A percentile compares a stretch with the other conserved stretches of the same genome.
Evolutionary conservation across 768 basidiomycete species (phyloP).

Genomic region (Postia placenta): DNA sequence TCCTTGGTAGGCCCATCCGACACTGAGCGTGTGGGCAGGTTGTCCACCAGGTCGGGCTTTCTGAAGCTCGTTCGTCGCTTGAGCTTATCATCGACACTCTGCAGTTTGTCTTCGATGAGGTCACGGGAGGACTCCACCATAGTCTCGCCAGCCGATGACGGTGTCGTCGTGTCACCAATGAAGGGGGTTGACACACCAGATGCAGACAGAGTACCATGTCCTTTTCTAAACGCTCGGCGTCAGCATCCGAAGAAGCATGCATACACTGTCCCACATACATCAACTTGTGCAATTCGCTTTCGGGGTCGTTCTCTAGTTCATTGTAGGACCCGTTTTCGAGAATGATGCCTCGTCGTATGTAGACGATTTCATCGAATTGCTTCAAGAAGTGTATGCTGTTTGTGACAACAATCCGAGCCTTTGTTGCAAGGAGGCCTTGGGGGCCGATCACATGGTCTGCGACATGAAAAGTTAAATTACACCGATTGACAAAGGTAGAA

Average conservation of each 20-base stretch:
- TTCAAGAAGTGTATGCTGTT: slow-evolving; percentile 82
- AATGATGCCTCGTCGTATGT: slow-evolving; percentile 77
- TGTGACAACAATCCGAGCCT: slow-evolving; percentile 82
- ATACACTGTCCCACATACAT: slow-evolving; percentile 57
- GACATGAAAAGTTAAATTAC: slow-evolving; percentile 3
- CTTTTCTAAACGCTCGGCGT: slow-evolving; percentile 15
- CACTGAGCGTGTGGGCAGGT: slow-evolving; percentile 32
- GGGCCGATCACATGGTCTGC: slow-evolving; percentile 85
- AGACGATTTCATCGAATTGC: slow-evolving; percentile 69
- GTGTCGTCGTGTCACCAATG: slow-evolving; percentile 23
- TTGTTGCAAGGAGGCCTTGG: slow-evolving; percentile 70
- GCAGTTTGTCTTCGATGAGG: slow-evolving; percentile 21
- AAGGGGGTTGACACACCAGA: slow-evolving; percentile 27
- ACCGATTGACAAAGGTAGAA: neutral
- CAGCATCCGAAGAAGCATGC: neutral
- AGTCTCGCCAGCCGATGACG: slow-evolving; percentile 20
- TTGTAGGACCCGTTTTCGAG: slow-evolving; percentile 68
- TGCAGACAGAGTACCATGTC: slow-evolving; percentile 18
- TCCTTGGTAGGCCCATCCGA: slow-evolving; percentile 55
- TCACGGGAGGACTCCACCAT: slow-evolving; percentile 15
- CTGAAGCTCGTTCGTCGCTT: slow-evolving; percentile 50
- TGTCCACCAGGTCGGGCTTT: slow-evolving; percentile 44
- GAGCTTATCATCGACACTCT: slow-evolving; percentile 49
- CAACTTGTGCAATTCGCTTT: slow-evolving; percentile 67
- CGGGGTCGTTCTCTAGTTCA: slow-evolving; percentile 49